Evolutionary conservation across 2,329 filamentous ascomycete species (phyloP).

Genomic region (Ophiostoma sp.): DNA sequence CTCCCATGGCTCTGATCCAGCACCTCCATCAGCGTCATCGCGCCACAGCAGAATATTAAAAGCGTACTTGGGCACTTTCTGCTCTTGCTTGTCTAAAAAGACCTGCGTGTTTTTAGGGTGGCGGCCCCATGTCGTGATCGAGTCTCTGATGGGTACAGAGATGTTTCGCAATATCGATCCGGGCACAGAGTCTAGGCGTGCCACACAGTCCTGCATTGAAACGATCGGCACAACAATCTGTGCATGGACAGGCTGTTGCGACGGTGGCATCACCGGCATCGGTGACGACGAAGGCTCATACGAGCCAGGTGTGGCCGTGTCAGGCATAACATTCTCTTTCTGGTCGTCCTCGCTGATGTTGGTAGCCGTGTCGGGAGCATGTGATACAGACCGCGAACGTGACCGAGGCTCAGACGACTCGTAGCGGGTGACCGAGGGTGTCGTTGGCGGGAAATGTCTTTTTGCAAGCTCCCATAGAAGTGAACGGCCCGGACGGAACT

Average conservation of each 20-base stretch:
- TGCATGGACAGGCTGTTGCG: slow-evolving; percentile 14
- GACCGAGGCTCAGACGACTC: slow-evolving; percentile 18
- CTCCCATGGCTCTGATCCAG: slow-evolving; percentile 56
- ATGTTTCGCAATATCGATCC: slow-evolving; percentile 61
- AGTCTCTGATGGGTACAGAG: slow-evolving; percentile 59
- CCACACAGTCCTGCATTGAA: slow-evolving; percentile 10
- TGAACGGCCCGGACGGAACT: slow-evolving; percentile 48
- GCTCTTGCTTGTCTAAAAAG: slow-evolving; percentile 58
- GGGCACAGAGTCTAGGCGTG: slow-evolving; percentile 55
- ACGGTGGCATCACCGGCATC: neutral
- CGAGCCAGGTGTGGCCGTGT: neutral
- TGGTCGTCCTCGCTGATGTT: slow-evolving; percentile 20
- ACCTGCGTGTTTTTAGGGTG: slow-evolving; percentile 61
- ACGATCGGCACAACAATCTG: slow-evolving; percentile 23
- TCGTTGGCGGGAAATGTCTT: slow-evolving; percentile 50
- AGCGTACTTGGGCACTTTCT: slow-evolving; percentile 72
- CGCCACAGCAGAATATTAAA: slow-evolving; percentile 73
- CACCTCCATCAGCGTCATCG: slow-evolving; percentile 56
- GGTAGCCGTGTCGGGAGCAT: neutral
- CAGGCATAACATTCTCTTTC: slow-evolving; percentile 23
- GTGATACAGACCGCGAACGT: slow-evolving; percentile 16
- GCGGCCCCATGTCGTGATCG: slow-evolving; percentile 73
- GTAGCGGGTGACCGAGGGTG: slow-evolving; percentile 11
- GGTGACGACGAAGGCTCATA: slow-evolving; percentile 11
- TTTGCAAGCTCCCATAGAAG: slow-evolving; percentile 53